Evolutionary conservation across 306 rosid genomes (phyloP), one percentile per base, ranked within the genome.

Genomic region (apple (Malus domestica)): DNA sequence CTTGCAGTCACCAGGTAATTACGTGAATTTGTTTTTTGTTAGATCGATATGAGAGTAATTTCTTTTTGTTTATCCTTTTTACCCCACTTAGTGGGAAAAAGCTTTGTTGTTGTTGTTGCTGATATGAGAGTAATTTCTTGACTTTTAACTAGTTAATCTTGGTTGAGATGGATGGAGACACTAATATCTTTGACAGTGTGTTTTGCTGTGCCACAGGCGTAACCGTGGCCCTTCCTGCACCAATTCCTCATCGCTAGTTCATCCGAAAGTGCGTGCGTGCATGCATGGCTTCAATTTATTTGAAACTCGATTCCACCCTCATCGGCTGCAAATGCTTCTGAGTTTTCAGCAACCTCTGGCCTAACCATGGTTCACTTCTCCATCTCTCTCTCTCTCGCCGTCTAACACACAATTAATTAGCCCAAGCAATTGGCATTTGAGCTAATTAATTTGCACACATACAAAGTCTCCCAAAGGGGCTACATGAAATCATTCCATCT

Each of bases 191-290:
- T 92, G 97, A 92, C 98, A 95, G 98, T 95, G 89, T 95, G 97
- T 84, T 95, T 95, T 88, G 97, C 97, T 89, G 93, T 95, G 90
- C 97, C 97, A 70, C 98, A 95, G 98, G 98, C 98, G 96, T 95
- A 82, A 95, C 85, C 75, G 84, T 89, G 97, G 82, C 95, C 74
- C 88, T 85, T 65, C 97, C 87, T 76, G 86, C 97, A 75, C 95
- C 95, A 29, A 89, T 94, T 80, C 91, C 95, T 45, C 96, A 90
- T 85, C 97, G 91, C 81, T 92, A 94, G 92, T 86, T 72, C 86
- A 55, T 35, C 61, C 69, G 74, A 73, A 77, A 70, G 78, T 66
- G 46, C 46, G 46, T 33, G 25, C 67, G 25, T 23, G 54, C 54
- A 22, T 22, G 14, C 68, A 63, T 78, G 74, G 87, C 84, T 72